These are phyloP conservation scores for Staphylotrichum tortipilum DNA, from an alignment of 495 filamentous ascomycete genomes.

Conservation along the genomic window DNA sequence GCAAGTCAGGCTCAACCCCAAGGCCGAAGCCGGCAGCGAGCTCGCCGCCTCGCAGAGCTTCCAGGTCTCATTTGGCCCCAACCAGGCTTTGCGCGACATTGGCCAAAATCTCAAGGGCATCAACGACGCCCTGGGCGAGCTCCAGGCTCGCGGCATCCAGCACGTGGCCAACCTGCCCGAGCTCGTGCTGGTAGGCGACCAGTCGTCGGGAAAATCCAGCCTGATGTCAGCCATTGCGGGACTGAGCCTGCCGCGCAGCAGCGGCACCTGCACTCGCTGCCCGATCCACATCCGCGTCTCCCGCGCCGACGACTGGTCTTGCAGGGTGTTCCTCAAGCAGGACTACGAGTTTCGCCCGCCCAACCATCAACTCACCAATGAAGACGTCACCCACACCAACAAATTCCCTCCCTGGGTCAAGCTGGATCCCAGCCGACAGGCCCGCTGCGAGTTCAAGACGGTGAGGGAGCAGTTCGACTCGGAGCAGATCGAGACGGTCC, in stretches of 20 bases:
- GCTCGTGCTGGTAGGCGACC: slow-evolving; percentile 72
- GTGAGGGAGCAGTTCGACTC: slow-evolving; percentile 31
- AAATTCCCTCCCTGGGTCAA: slow-evolving; percentile 40
- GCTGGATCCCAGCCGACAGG: slow-evolving; percentile 10
- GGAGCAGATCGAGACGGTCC: slow-evolving; percentile 47
- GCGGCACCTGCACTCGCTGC: slow-evolving; percentile 66
- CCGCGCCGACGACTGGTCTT: slow-evolving; percentile 51
- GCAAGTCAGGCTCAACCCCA: slow-evolving; percentile 10
- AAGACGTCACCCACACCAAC: slow-evolving; percentile 32
- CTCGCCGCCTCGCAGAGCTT: slow-evolving; percentile 4
- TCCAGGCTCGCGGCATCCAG: slow-evolving; percentile 39
- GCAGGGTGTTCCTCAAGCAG: slow-evolving; percentile 50
- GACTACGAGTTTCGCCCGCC: slow-evolving; percentile 43
- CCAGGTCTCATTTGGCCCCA: slow-evolving; percentile 25
- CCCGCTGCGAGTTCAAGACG: slow-evolving; percentile 35
- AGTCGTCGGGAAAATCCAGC: slow-evolving; percentile 71
- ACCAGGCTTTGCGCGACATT: slow-evolving; percentile 31
- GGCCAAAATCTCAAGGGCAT: slow-evolving; percentile 36
- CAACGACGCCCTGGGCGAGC: slow-evolving; percentile 40
- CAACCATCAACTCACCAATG: slow-evolving; percentile 21
- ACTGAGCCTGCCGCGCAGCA: slow-evolving; percentile 62
- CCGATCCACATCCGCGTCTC: slow-evolving; percentile 69
- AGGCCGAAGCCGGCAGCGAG: neutral
- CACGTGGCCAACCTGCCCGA: slow-evolving; percentile 59
- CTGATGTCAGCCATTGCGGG: slow-evolving; percentile 72